Evolutionary conservation across 2,329 filamentous ascomycete species (phyloP), one percentile per base, ranked within the genome.

Genomic region (Sclerotinia trifoliorum): DNA sequence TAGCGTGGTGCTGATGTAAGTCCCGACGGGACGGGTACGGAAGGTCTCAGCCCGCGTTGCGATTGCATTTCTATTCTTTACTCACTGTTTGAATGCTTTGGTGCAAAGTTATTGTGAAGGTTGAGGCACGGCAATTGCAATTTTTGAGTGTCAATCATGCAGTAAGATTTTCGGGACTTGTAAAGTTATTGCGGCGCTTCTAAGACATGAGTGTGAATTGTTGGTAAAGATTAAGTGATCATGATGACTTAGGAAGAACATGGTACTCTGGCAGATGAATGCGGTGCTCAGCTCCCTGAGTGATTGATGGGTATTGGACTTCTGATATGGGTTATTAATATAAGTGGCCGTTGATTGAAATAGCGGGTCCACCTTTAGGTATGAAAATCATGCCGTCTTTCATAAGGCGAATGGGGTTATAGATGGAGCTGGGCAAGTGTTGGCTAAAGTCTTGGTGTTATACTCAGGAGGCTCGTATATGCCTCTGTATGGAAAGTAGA

Each of bases 101-200:
- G 32, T 58, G 24, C 8, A 13, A 26, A 49, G 3, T 15, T 49
- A 8, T 11, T 51, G 13, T 26, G 29, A 51, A 51, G 58, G 44
- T 39, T 51, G 58, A 51, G 58, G 29, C 46, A 26, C 58, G 44
- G 58, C 29, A 62, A 32, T 51, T 35, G 21, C 29, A 35, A 24
- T 19, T 13, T 49, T 62, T 48, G 26, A 35, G 21, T 51, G 21
- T 39, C 21, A 48, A 62, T 17, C 29, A 62, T 62, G 46, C 44
- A 62, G 58, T 51, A n/a, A 49, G 58, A 49, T 26, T 51, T 51
- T 32, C 58, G 46, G 58, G 46, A 62, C 58, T 51, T 51, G 46
- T 3, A 49, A 39, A 24, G 29, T 49, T 49, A 39, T 35, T 51
- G 46, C 15, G 21, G 21, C 46, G 29, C 29, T 19, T 24, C 3